Base-by-base conservation (phyloP, 1,139 yeast genomes). In the Geotrichum restrictum region DNA sequence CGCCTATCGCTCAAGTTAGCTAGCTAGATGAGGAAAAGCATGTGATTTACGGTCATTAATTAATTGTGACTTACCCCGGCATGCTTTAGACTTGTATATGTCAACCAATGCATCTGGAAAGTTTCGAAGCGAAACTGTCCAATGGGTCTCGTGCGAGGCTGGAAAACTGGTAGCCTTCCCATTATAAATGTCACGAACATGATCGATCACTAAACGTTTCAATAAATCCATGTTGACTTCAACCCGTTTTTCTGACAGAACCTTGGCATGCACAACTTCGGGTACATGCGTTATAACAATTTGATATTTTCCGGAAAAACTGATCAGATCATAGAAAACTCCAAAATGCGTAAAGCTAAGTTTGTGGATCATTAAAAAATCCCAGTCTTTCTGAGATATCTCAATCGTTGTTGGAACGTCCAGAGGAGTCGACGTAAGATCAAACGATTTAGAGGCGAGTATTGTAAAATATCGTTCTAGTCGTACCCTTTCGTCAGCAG, bases 401-500 rank as follows among this genome's bases (percentile, higher is more conserved):
- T 57, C 50, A 11, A 76, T 48, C 1, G 33, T 31, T n/a, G 69
- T 14, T 1, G 65, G 61, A 11, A 27, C 45, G 19, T 45, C 51
- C 13, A 57, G 49, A 37, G n/a, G 52, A 22, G 21, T 39, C 3
- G 49, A 24, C 3, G 54, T 40, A 3, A 16, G 18, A 13, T 31
- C 40, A 8, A 49, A 43, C 7, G 32, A 21, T 38, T 46, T 46
- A 2, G 45, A 52, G 46, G 22, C 38, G 3, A 50, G n/a, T 6
- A 24, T 40, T 16, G 32, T 32, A n/a, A 76, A 59, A 47, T 70
- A 69, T 1, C 57, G 50, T 60, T 87, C 95, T 1, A 83, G 74
- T 42, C 73, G 71, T 0, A 85, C 69, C 47, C 95, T 65, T 62
- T 86, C 95, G 64, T 85, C 93, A 45, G 83, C 79, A 0, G 95